phyloP scores from a whole-genome alignment of 257 asterid genomes.

The Gentiana dahurica region DNA sequence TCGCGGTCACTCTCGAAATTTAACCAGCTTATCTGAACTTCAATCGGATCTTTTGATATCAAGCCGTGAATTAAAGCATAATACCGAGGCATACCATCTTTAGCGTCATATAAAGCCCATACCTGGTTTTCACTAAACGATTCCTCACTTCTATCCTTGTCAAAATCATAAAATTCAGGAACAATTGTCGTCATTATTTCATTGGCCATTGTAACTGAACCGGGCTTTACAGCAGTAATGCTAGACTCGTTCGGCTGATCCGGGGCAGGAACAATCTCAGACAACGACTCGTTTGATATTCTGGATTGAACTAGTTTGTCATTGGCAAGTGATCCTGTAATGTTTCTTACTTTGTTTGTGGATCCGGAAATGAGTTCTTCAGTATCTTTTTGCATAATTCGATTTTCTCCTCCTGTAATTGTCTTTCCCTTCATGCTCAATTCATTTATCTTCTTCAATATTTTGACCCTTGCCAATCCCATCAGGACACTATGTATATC shows the following conservation, averaged over 20 bases:
- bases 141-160: constrained; percentile 38
- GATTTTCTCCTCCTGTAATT: constrained; percentile 13
- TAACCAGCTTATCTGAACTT: constrained; percentile 50
- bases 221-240: constrained; percentile 14
- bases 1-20: constrained; percentile 33
- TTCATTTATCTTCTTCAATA: constrained; percentile 25
- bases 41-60: constrained; percentile 35
- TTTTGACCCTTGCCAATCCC: constrained; percentile 34
- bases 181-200: constrained; percentile 34
- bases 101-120: constrained; percentile 69
- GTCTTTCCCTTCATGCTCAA: constrained; percentile 14
- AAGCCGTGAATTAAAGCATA: constrained; percentile 44
- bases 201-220: constrained; percentile 13
- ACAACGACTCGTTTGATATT: constrained; percentile 9
- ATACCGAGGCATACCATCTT: constrained; percentile 73
- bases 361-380: constrained; percentile 9
- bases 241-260: constrained; percentile 13
- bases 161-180: constrained; percentile 60
- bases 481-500: constrained; percentile 26
- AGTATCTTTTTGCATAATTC: constrained; percentile 9
- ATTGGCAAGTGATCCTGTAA: constrained; percentile 5
- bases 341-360: constrained; percentile 9
- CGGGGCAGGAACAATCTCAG: constrained; percentile 33
- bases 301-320: constrained; percentile 10
- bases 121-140: constrained; percentile 44